Conservation (phyloP, 495 filamentous ascomycete species). For the Aspergillus avenaceus region DNA sequence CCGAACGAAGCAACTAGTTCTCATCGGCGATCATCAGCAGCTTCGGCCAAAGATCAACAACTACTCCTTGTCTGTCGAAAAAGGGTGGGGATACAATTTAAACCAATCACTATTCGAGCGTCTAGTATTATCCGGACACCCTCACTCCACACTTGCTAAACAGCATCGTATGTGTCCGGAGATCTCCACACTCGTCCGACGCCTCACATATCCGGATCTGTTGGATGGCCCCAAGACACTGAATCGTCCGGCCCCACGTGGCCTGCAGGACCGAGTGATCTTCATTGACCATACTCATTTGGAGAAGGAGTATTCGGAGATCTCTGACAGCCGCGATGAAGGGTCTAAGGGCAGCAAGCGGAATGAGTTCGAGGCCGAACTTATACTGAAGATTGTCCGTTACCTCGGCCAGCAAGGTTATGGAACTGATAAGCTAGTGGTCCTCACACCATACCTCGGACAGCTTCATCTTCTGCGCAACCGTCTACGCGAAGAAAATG, state of each 20-base stretch:
- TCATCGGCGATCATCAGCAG: slow-evolving; percentile 79
- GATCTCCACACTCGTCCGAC: slow-evolving; percentile 58
- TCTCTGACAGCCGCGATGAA: slow-evolving; percentile 51
- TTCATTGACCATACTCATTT: slow-evolving; percentile 61
- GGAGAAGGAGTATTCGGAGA: slow-evolving; percentile 35
- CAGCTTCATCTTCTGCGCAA: slow-evolving; percentile 59
- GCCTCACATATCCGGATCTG: slow-evolving; percentile 62
- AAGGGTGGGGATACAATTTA: slow-evolving; percentile 64
- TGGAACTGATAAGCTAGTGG: slow-evolving; percentile 57
- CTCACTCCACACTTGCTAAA: slow-evolving; percentile 52
- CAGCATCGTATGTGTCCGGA: slow-evolving; percentile 72
- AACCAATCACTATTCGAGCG: slow-evolving; percentile 72
- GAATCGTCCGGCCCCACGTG: slow-evolving; percentile 46
- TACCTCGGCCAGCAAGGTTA: slow-evolving; percentile 80
- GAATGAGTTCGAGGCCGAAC: slow-evolving; percentile 65
- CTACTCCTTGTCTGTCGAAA: slow-evolving; percentile 60
- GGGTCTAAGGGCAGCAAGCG: slow-evolving; percentile 48
- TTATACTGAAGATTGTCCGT: slow-evolving; percentile 62
- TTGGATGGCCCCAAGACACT: slow-evolving; percentile 53
- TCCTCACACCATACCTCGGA: slow-evolving; percentile 72
- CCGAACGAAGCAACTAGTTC: slow-evolving; percentile 59
- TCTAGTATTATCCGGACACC: slow-evolving; percentile 51
- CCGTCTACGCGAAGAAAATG: slow-evolving; percentile 50
- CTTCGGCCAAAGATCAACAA: slow-evolving; percentile 68
- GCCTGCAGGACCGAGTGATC: slow-evolving; percentile 58